These are phyloP conservation scores for Tetradesmus obliquus DNA, from an alignment of 139 green algal species.

Conservation along the genomic window DNA sequence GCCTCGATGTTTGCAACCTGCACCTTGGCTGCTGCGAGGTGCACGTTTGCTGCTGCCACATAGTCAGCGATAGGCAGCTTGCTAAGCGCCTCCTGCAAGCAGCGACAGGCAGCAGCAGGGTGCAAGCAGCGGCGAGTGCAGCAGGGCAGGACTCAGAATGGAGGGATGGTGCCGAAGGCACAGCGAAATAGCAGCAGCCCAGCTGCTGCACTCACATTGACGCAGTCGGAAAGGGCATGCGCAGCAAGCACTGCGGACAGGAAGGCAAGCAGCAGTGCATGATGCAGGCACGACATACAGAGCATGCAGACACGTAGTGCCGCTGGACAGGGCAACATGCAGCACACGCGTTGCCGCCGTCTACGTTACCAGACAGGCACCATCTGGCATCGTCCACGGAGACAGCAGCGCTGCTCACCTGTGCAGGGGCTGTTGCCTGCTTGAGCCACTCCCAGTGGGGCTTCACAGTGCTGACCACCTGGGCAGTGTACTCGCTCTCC, in stretches of 20 bases:
- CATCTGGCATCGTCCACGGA: too few species aligned
- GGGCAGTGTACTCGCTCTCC: neutral
- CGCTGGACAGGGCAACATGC: too few species aligned
- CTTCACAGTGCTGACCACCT: neutral
- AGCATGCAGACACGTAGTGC: too few species aligned
- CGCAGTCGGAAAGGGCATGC: too few species aligned
- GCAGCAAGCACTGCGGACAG: too few species aligned
- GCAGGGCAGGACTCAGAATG: neutral
- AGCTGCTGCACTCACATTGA: too few species aligned
- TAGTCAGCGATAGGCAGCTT: slow-evolving; percentile 24
- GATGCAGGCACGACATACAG: too few species aligned
- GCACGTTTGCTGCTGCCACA: slow-evolving; percentile 3
- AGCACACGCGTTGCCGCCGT: too few species aligned
- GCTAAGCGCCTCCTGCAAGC: neutral
- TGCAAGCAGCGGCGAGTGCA: neutral
- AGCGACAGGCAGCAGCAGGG: neutral
- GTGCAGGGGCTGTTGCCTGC: neutral
- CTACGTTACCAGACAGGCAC: too few species aligned
- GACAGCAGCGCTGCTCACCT: neutral
- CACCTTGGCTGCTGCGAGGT: slow-evolving; percentile 17
- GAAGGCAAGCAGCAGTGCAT: too few species aligned
- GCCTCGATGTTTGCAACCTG: slow-evolving; percentile 18
- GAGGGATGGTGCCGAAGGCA: neutral
- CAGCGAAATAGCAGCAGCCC: too few species aligned
- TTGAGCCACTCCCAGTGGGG: slow-evolving; percentile 11